Conservation (phyloP, 345 rosid genomes). For the Xanthoceras sorbifolium region DNA sequence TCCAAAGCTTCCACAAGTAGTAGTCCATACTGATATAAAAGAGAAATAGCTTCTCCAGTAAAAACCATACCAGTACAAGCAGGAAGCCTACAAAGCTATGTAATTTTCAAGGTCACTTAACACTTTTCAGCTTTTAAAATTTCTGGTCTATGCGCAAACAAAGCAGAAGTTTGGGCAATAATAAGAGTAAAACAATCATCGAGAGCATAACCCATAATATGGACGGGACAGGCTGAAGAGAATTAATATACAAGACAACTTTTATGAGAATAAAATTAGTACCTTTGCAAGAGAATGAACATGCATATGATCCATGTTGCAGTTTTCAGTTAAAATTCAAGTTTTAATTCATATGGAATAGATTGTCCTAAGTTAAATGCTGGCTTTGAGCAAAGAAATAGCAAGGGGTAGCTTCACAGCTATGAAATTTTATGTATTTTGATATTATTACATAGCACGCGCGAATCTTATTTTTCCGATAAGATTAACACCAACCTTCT, state of each 20-base stretch:
- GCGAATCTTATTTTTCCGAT: background rate
- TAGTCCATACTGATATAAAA: no score
- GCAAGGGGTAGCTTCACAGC: background rate
- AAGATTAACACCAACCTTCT: background rate
- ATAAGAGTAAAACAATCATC: background rate
- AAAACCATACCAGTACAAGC: background rate
- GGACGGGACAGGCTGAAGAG: background rate
- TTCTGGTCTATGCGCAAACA: background rate
- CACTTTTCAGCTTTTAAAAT: background rate
- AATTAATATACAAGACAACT: background rate
- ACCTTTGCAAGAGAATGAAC: background rate
- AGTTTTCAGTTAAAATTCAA: background rate
- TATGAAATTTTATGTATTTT: background rate
- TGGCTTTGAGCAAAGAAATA: background rate
- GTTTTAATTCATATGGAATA: background rate
- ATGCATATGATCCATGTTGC: background rate
- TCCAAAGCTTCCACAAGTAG: background rate
- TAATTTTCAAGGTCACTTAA: background rate
- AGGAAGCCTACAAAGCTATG: background rate
- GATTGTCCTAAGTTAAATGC: background rate
- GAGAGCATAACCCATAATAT: background rate
- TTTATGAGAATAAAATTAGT: background rate
- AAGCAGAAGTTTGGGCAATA: background rate
- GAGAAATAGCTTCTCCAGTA: background rate
- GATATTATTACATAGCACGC: background rate